Evolutionary conservation across 306 rosid species (phyloP), one percentile per base, ranked within the genome.

Genomic region (Canavalia gladiata): DNA sequence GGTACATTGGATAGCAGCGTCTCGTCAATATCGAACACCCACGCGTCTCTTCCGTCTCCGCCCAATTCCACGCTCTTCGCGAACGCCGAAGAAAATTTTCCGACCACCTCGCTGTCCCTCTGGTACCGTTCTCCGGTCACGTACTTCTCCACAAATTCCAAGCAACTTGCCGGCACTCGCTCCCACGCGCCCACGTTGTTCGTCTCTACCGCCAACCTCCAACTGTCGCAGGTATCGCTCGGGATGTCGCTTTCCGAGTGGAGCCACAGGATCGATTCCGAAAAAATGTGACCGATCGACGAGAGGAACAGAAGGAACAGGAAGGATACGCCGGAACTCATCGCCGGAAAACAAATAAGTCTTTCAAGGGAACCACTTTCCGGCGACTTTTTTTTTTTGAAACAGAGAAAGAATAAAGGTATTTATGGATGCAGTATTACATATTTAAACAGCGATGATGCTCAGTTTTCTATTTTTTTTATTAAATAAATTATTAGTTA

Each of bases 21-120:
- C 80, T 95, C 99, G 28, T 95, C 99, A 46, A 95, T 81, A 46
- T 93, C 99, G 75, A 95, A 95, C 3, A 95, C 90, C 99, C 97
- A 95, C 30, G 89, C 90, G 79, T 93, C 95, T 68, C 72, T 89
- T 37, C 95, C 93, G 25, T 86, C 88, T 4, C 82, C 87, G 29
- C 7, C 84, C 33, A 87, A 4, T 43, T 49, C 41, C 30, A 90
- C 77, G 6, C 72, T 52, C 67, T 50, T 69, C 33, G 89, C 92
- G 47, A 90, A 93, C 42, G 34, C 80, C 43, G 74, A 56, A 5
- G 95, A 87, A 57, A 77, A 56, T 1, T 51, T 33, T 25, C 86
- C 81, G 4, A 86, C 87, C 45, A 83, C 55, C 9, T 64, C 78
- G 1, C 86, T 84, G 75, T 95, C 98, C 56, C 87, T 86, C 9